Evolutionary conservation across 371 early-diverging fungal species (phyloP).

Genomic region (Choanephora cucurbitarum): DNA sequence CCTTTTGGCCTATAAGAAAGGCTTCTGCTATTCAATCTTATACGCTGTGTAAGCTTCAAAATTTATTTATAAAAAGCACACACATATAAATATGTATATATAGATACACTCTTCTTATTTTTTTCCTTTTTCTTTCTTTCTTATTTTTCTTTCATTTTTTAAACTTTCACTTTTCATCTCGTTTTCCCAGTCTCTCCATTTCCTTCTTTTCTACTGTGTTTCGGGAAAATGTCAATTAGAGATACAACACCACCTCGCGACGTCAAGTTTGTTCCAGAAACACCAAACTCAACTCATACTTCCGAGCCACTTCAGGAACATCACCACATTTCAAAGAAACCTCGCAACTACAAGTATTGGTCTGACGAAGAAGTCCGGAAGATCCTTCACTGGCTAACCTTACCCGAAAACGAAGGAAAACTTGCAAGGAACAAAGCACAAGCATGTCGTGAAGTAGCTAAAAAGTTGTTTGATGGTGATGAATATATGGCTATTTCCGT

Average conservation of each 20-base stretch:
- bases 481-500: conserved; percentile 32
- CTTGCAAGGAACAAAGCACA: conserved; percentile 25
- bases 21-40: too few relatives aligned
- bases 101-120: too few relatives aligned
- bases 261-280: conserved; percentile 13
- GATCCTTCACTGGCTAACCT: conserved; percentile 21
- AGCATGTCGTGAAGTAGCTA: conserved; percentile 29
- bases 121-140: too few relatives aligned
- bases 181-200: background rate
- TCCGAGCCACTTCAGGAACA: conserved; percentile 13
- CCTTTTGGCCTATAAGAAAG: too few relatives aligned
- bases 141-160: too few relatives aligned
- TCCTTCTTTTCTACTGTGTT: background rate
- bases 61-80: too few relatives aligned
- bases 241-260: conserved; percentile 15
- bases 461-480: conserved; percentile 26
- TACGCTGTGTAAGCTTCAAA: too few relatives aligned
- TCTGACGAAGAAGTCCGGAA: conserved; percentile 29
- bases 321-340: conserved; percentile 17
- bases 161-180: too few relatives aligned
- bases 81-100: too few relatives aligned
- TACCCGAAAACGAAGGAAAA: conserved; percentile 29
- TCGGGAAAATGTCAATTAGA: conserved; percentile 6
- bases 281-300: conserved; percentile 1
- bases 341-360: conserved; percentile 30